A percentile compares a stretch with the other conserved stretches of the same genome.
phyloP scores from a whole-genome alignment of 1,284 basidiomycete species.

The Cutaneotrichosporon spelunceum region DNA sequence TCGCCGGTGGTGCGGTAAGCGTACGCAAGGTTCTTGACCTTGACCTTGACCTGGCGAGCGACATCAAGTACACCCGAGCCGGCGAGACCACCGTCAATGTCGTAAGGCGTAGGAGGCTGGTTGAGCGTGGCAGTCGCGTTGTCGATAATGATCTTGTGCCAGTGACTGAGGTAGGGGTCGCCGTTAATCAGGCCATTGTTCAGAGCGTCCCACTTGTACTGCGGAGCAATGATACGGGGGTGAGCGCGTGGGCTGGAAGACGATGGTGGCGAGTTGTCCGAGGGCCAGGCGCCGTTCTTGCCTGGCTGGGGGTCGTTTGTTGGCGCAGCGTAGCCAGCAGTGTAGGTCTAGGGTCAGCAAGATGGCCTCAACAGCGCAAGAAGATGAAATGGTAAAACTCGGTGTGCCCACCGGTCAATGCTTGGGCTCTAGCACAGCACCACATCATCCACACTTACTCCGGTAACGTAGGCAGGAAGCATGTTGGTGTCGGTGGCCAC shows the following conservation, averaged over 20 bases:
- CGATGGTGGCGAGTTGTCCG: conserved; percentile 66
- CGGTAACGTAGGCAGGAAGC: conserved; percentile 82
- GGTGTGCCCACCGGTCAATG: too few species aligned
- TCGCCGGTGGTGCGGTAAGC: conserved; percentile 87
- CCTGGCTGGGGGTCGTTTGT: conserved; percentile 62
- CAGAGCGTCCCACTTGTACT: conserved; percentile 87
- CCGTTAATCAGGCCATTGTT: conserved; percentile 65
- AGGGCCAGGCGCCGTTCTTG: conserved; percentile 64
- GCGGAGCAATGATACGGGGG: conserved; percentile 85
- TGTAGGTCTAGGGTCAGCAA: conserved; percentile 63
- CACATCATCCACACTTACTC: conserved; percentile 58
- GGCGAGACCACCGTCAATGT: conserved; percentile 63
- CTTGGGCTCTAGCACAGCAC: conserved; percentile 16
- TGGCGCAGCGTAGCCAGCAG: conserved; percentile 69
- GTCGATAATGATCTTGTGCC: conserved; percentile 89
- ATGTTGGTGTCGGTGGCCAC: conserved; percentile 68
- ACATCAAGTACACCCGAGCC: conserved; percentile 89
- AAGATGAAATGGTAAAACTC: not conserved
- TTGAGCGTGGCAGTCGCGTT: conserved; percentile 75
- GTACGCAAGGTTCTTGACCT: conserved; percentile 90
- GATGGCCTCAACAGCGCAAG: not conserved
- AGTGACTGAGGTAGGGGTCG: conserved; percentile 80
- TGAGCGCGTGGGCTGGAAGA: conserved; percentile 65
- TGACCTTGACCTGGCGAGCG: conserved; percentile 81
- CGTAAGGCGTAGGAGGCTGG: conserved; percentile 66